Evolutionary conservation across 139 green algal genomes (phyloP), one percentile per base, ranked within the genome.

Genomic region (Picochlorum sp.): DNA sequence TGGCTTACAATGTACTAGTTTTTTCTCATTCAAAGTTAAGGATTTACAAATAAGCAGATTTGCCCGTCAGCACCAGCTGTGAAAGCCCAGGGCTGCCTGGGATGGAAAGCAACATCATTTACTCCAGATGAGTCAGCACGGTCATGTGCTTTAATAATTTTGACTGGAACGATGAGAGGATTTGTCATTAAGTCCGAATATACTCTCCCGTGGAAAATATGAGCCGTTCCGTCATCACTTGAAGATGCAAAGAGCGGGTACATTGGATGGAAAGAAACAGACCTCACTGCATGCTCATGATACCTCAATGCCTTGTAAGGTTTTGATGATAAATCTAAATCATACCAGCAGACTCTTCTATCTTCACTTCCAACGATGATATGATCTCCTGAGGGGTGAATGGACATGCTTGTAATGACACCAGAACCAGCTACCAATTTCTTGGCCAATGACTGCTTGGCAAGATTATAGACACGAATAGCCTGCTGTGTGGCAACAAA

Each of bases 171-270:
- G 44, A 98, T 93, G 28, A 98, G 75, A 5, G 91, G 88, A 70
- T 97, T 98, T 31, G 84, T 92, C 67, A 96, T 68, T 33, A 98
- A 72, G 64, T 98, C 90, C 18, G 76, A 53, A 67, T 94, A 98
- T 3, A 98, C 90, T 76, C 89, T 95, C 36, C 89, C 90, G 65
- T 97, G 90, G 64, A 94, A 92, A 10, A 98, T 82, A 51, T 98
- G 91, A 4, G 74, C 68, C 2, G 74, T 81, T 50, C 59, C 82
- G 50, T 96, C 90, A 67, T 96, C 88, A 4, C 72, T 76, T 18
- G 68, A 70, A 12, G 85, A 91, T 2, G 88, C 86, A 69, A 96
- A 94, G 7, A 96, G 79, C 4, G 91, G 91, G 69, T 96, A 95
- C 10, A 60, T 74, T n/a, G 44, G 65, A 75, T 98, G 93, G 73